These are phyloP conservation scores for Blumeria hordei DNA, from an alignment of 2,329 filamentous ascomycete species.

Conservation along the genomic window DNA sequence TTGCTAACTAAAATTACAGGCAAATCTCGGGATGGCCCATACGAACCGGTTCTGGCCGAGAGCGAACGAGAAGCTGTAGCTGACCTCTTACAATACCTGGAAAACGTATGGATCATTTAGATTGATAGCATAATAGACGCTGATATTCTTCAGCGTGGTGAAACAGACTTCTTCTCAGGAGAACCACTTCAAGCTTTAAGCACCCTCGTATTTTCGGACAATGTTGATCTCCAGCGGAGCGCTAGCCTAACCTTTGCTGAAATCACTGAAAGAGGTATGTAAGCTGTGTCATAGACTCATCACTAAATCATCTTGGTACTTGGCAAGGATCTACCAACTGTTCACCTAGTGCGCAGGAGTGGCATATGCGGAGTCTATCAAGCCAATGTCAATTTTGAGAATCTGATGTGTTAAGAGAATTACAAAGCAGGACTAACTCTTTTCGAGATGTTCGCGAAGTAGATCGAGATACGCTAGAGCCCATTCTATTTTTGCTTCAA, in stretches of 20 bases:
- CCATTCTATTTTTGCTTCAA: slow-evolving; percentile 83
- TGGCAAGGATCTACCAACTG: too few species aligned
- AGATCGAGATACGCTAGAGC: slow-evolving; percentile 80
- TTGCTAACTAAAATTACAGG: slow-evolving; percentile 21
- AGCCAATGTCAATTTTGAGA: not conserved
- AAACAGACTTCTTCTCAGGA: slow-evolving; percentile 96
- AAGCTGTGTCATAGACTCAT: not conserved
- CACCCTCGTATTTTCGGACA: slow-evolving; percentile 93
- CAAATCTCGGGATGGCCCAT: slow-evolving; percentile 57
- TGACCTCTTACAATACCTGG: slow-evolving; percentile 81
- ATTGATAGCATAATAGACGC: slow-evolving; percentile 1
- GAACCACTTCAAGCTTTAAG: slow-evolving; percentile 82
- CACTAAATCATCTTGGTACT: too few species aligned
- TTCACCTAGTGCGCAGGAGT: too few species aligned
- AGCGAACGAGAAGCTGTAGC: slow-evolving; percentile 93
- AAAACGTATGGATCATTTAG: slow-evolving; percentile 41
- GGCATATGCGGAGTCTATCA: too few species aligned
- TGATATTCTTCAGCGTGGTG: slow-evolving; percentile 37
- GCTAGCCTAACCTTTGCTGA: slow-evolving; percentile 96
- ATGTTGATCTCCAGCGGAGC: slow-evolving; percentile 91
- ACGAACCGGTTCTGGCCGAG: slow-evolving; percentile 75
- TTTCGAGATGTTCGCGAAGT: slow-evolving; percentile 78
- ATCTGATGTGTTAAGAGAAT: not conserved
- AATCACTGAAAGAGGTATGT: slow-evolving; percentile 86
- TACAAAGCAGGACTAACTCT: slow-evolving; percentile 5